Evolutionary conservation across 2,329 filamentous ascomycete species (phyloP), one percentile per base, ranked within the genome.

Genomic region (Neonectria punicea): DNA sequence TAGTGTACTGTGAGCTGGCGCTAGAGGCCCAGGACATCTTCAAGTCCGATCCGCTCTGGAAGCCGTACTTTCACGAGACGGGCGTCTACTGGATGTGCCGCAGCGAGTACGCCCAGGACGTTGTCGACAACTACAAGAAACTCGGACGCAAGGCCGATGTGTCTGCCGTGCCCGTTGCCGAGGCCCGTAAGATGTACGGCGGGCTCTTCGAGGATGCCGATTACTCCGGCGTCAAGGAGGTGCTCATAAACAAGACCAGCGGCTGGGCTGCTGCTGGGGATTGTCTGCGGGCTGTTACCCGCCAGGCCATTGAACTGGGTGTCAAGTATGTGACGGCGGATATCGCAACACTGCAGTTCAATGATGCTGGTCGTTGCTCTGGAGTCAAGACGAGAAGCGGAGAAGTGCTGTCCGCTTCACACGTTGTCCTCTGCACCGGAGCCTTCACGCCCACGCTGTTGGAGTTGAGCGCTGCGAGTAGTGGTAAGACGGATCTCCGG

Each of bases 21-120:
- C 82, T 92, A 30, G 89, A 92, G 77, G 87, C 90, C 0, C 87
- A 90, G 71, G 85, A 89, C 56, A 78, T 87, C 1, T 93, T 89
- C 82, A 83, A 83, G 59, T 79, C 77, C 1, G 85, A 89, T 58
- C 85, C 87, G 1, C 79, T 90, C 2, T 88, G 86, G 80, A 79
- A 82, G 69, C 80, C 81, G 2, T 85, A 83, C 60, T 91, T 89
- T 72, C 86, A 90, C 73, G 83, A 86, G 71, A 87, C 84, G 0
- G 89, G 89, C 0, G 86, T 89, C 78, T 83, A 88, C 60, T 87
- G 82, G 79, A 84, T 87, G 72, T 86, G 83, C 67, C 80, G 85
- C 47, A 81, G 81, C 61, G 81, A 85, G 59, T 82, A 86, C 58
- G 82, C 84, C 0, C 78, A 82, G 41, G 78, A 84, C 0, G 87